phyloP scores from a whole-genome alignment of 106 monocot genomes.

The Allium cepa region DNA sequence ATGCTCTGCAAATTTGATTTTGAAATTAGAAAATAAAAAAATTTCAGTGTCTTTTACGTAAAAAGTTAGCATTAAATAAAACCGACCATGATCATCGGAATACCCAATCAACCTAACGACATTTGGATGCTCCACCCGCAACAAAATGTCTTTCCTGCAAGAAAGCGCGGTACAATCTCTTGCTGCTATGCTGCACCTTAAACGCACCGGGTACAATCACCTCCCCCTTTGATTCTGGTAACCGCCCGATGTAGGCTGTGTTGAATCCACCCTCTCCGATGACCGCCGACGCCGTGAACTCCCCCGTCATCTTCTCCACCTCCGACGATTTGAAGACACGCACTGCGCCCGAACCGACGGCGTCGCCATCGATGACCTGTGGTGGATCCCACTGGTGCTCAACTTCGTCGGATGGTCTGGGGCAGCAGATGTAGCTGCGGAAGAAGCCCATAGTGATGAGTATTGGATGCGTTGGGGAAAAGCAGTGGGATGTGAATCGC shows the following conservation, averaged over 20 bases:
- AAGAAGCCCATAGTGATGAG: too few relatives aligned
- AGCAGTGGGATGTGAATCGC: too few relatives aligned
- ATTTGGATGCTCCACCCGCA: conserved; percentile 38
- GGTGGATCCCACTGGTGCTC: too few relatives aligned
- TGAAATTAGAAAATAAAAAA: too few relatives aligned
- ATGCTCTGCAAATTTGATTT: neutral
- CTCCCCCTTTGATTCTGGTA: conserved; percentile 1
- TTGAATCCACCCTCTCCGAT: conserved; percentile 48
- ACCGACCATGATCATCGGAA: conserved; percentile 51
- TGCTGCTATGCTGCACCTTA: conserved; percentile 41
- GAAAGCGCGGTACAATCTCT: conserved; percentile 45
- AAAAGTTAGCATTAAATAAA: too few relatives aligned
- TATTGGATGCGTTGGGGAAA: too few relatives aligned
- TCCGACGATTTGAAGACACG: conserved; percentile 28
- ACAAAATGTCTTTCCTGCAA: conserved; percentile 54
- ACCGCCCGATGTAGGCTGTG: conserved; percentile 26
- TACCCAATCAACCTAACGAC: conserved; percentile 63
- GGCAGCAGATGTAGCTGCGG: too few relatives aligned
- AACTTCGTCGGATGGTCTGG: too few relatives aligned
- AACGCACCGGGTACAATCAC: conserved; percentile 17
- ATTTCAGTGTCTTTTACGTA: too few relatives aligned
- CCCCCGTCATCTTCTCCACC: conserved; percentile 33
- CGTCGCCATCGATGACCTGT: too few relatives aligned
- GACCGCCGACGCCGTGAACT: conserved; percentile 33
- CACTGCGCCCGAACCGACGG: too few relatives aligned